phyloP scores from a whole-genome alignment of 768 basidiomycete genomes.

The Xerocomellus dryophilus region DNA sequence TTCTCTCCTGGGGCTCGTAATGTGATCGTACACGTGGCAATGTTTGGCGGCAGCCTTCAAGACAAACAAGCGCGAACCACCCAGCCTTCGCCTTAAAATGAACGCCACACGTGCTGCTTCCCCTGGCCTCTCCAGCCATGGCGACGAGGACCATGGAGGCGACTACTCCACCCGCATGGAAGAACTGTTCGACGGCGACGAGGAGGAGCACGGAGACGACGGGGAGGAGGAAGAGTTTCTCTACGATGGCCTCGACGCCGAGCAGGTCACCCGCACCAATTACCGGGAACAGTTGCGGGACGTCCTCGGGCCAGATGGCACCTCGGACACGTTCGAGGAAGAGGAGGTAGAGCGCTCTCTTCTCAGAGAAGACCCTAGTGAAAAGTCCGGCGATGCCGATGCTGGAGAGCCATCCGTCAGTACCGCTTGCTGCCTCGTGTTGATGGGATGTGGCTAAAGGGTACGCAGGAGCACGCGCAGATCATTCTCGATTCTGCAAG shows the following conservation, averaged over 20 bases:
- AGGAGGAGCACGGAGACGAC: conserved; percentile 46
- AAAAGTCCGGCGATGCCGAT: conserved; percentile 25
- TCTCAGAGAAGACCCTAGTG: conserved; percentile 37
- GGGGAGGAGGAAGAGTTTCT: conserved; percentile 67
- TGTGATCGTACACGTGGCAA: conserved; percentile 15
- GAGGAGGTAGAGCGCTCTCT: conserved; percentile 47
- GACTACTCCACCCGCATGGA: conserved; percentile 27
- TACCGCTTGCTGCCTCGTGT: conserved; percentile 18
- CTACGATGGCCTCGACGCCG: conserved; percentile 69
- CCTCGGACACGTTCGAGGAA: conserved; percentile 46
- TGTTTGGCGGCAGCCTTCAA: conserved; percentile 29
- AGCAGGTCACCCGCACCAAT: conserved; percentile 40
- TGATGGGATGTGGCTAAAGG: conserved; percentile 22
- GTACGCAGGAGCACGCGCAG: conserved; percentile 34
- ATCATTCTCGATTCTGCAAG: conserved; percentile 37
- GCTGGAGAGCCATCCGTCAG: conserved; percentile 33
- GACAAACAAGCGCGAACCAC: conserved; percentile 21
- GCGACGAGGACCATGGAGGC: conserved; percentile 22
- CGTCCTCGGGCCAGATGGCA: conserved; percentile 64
- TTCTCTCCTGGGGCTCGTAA: background rate
- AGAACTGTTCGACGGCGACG: conserved; percentile 38
- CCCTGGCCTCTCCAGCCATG: conserved; percentile 16
- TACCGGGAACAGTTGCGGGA: conserved; percentile 72
- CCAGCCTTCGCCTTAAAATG: conserved; percentile 5
- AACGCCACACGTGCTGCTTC: conserved; percentile 6